Evolutionary conservation across 129 eudicot species (phyloP), one percentile per base, ranked within the genome.

Genomic region (Ambrosia artemisiifolia): DNA sequence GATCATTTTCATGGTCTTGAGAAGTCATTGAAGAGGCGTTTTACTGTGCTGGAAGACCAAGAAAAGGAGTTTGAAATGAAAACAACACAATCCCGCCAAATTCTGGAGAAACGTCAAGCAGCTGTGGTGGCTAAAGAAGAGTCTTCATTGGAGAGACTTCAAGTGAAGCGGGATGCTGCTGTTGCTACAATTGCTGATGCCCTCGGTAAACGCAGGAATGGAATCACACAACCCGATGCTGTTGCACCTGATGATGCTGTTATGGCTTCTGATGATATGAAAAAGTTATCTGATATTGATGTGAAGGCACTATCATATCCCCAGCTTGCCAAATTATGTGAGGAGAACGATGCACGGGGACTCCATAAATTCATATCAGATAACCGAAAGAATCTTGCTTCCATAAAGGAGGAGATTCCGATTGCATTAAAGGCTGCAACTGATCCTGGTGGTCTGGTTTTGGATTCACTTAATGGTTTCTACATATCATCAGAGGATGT

Each of bases 1-100:
- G 96, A 88, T 67, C 98, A 94, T 81, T 94, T 94, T 74, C 88
- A 94, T 54, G 98, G 98, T 74, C 95, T 94, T 53, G 92, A 94
- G 78, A 94, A 90, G 78, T 94, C 98, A 46, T 63, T 94, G 66
- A 94, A 94, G 83, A 87, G 95, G 79, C 96, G 98, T 51, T 94
- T 94, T 77, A 86, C 86, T 64, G 96, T 90, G 65, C 60, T 94
- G 75, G 96, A 90, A 85, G 92, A 94, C 65, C 98, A 90, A 82
- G 98, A 94, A 69, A 94, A 83, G 84, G 95, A 87, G 35, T 94
- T 80, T 71, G 91, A 94, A 46, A 73, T 60, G 24, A 94, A 90
- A 83, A 88, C 90, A 70, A 79, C 82, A 36, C 74, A 94, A 80
- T 81, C 98, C 49, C 82, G 59, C 80, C 84, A 85, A 62, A 57